A percentile compares a stretch with the other conserved stretches of the same genome.
Evolutionary conservation across 2,329 filamentous ascomycete species (phyloP).

Genomic region (Alternaria sp.): DNA sequence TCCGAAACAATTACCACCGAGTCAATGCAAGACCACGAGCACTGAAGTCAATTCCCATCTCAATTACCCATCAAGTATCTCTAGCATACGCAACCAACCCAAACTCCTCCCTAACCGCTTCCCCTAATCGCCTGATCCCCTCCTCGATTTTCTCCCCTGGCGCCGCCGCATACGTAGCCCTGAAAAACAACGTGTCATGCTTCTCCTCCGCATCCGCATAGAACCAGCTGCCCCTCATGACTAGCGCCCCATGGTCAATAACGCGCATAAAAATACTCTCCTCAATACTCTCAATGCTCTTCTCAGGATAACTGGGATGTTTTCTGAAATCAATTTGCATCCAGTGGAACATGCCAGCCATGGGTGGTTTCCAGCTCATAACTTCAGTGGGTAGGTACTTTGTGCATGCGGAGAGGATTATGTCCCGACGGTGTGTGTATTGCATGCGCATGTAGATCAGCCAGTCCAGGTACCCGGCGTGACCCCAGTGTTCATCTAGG

Average conservation of each 20-base stretch:
- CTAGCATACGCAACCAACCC: slow-evolving; percentile 48
- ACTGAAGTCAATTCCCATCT: background rate
- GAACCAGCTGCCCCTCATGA: slow-evolving; percentile 92
- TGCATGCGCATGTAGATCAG: slow-evolving; percentile 80
- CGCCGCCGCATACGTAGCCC: slow-evolving; percentile 88
- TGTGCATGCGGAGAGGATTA: slow-evolving; percentile 82
- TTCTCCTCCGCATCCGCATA: slow-evolving; percentile 72
- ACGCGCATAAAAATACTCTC: slow-evolving; percentile 84
- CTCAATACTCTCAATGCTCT: slow-evolving; percentile 72
- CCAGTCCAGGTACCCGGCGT: slow-evolving; percentile 89
- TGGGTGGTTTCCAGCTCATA: slow-evolving; percentile 80
- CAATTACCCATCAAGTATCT: background rate
- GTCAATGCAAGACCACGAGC: slow-evolving; percentile 8
- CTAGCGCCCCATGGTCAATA: slow-evolving; percentile 79
- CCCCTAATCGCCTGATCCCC: slow-evolving; percentile 71
- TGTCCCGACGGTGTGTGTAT: slow-evolving; percentile 82
- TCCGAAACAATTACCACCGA: background rate
- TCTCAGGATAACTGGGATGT: slow-evolving; percentile 67
- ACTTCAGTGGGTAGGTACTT: slow-evolving; percentile 76
- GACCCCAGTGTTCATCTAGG: slow-evolving; percentile 93
- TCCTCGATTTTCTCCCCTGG: slow-evolving; percentile 61
- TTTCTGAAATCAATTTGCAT: slow-evolving; percentile 71
- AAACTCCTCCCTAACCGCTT: slow-evolving; percentile 73
- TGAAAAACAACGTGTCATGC: slow-evolving; percentile 78
- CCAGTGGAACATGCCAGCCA: slow-evolving; percentile 97